Evolutionary conservation across 2,329 filamentous ascomycete genomes (phyloP), one percentile per base, ranked within the genome.

Genomic region (Ascochyta rabiei): DNA sequence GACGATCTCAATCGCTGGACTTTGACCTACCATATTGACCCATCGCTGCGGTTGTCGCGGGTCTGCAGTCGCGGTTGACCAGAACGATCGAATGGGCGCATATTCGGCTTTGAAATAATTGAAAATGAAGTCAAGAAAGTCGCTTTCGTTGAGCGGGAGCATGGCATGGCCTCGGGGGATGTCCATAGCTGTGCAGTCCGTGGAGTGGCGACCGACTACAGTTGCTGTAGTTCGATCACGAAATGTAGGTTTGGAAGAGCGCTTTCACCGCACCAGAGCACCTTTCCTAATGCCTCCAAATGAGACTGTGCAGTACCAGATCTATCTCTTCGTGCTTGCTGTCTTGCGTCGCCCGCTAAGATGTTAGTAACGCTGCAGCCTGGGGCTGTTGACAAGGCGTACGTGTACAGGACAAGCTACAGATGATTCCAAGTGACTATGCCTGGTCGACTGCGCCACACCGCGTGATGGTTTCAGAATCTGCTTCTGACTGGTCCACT

Each of bases 81-180:
- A 75, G 41, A 75, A 65, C 7, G 70, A 74, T 19, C 71, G 66
- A 10, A 75, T 74, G 3, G 72, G 72, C 2, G 68, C 63, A 41
- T 75, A 75, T 63, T 75, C 72, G 15, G 71, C 71, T 55, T 73
- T 75, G 64, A 67, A 74, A 48, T 75, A 75, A 43, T 74, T 74
- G 58, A 59, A 71, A 7, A 74, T 53, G 44, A 75, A 75, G 40
- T 74, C 71, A 6, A 72, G 52, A 26, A 75, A 69, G 41, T 75
- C 72, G 6, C 53, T 44, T 43, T 73, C 71, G 21, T 59, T 70
- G 13, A 75, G 64, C 4, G 72, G 68, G 4, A 64, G 57, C 61
- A 67, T 70, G n/a, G 72, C 69, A 57, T 68, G 61, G 41, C 65
- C 65, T 16, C 62, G 61, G 4, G 71, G 72, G 23, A 74, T 72